phyloP scores from a whole-genome alignment of 768 basidiomycete species.

The Calocybe gangraenosa region DNA sequence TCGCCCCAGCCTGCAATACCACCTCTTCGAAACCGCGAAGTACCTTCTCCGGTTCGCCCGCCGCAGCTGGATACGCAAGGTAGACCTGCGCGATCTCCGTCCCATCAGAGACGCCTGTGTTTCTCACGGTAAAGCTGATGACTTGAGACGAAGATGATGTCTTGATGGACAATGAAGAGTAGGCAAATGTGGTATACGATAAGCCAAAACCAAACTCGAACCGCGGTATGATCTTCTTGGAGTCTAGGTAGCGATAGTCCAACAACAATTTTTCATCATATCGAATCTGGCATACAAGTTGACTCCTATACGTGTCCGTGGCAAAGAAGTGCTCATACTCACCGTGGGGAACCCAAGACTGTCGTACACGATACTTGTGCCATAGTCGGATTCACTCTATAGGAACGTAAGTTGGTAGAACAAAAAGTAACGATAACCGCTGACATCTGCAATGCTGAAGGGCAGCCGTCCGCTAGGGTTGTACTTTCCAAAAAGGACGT shows the following conservation, averaged over 20 bases:
- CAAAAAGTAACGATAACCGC: slow-evolving; percentile 4
- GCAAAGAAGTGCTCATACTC: background rate
- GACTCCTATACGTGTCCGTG: background rate
- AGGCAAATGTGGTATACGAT: slow-evolving; percentile 69
- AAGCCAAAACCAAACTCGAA: slow-evolving; percentile 73
- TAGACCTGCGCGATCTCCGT: slow-evolving; percentile 54
- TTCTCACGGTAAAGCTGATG: slow-evolving; percentile 41
- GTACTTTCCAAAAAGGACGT: slow-evolving; percentile 71
- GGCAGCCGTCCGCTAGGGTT: slow-evolving; percentile 75
- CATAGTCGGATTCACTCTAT: slow-evolving; percentile 34
- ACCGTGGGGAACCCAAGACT: slow-evolving; percentile 23
- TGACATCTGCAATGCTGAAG: slow-evolving; percentile 67
- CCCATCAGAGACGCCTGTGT: slow-evolving; percentile 45
- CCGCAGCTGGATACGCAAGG: slow-evolving; percentile 40
- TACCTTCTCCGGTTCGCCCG: slow-evolving; percentile 46
- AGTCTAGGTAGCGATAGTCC: slow-evolving; percentile 67
- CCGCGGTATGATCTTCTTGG: slow-evolving; percentile 44
- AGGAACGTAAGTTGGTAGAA: background rate
- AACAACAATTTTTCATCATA: slow-evolving; percentile 65
- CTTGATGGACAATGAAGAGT: slow-evolving; percentile 44
- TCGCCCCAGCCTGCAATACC: slow-evolving; percentile 31
- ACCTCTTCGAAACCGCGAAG: slow-evolving; percentile 51
- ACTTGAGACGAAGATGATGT: slow-evolving; percentile 27
- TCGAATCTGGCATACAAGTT: slow-evolving; percentile 36
- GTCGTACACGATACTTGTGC: slow-evolving; percentile 39